These are phyloP conservation scores for Neurospora hispaniola DNA, from an alignment of 495 filamentous ascomycete species.

Conservation along the genomic window DNA sequence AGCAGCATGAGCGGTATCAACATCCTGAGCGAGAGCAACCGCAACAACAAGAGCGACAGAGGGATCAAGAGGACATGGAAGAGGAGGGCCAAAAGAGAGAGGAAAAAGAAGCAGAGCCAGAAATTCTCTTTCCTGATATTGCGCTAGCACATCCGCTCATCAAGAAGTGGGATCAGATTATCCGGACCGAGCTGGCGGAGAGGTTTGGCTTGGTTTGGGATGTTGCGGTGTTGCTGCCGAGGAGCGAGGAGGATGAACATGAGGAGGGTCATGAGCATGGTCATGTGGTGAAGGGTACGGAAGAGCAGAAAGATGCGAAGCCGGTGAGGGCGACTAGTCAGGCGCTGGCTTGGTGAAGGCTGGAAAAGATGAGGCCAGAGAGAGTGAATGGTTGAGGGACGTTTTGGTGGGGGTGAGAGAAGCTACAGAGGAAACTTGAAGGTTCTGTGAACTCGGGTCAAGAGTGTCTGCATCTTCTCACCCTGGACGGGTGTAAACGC, in stretches of 20 bases:
- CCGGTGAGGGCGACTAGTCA: background rate
- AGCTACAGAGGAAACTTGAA: background rate
- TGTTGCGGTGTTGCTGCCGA: conserved; percentile 1
- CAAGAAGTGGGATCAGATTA: conserved; percentile 39
- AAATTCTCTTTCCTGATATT: conserved; percentile 40
- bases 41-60: background rate
- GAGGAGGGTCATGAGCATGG: background rate
- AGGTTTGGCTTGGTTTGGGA: conserved; percentile 33
- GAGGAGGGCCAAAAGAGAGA: conserved; percentile 19
- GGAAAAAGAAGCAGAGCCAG: conserved; percentile 14
- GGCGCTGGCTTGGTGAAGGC: conserved; percentile 18
- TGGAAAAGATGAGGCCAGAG: background rate
- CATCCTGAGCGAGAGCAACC: background rate
- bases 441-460: background rate
- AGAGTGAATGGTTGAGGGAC: background rate
- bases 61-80: background rate
- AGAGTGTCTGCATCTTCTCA: background rate
- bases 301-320: conserved; percentile 3
- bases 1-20: conserved; percentile 3
- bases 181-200: conserved; percentile 28
- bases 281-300: conserved; percentile 7
- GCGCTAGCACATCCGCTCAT: conserved; percentile 51
- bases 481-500: background rate
- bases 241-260: background rate
- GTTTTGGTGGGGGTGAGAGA: background rate